A percentile compares a stretch with the other conserved stretches of the same genome.
Conservation (phyloP, 768 basidiomycete genomes). For the Podaxis pistillaris region DNA sequence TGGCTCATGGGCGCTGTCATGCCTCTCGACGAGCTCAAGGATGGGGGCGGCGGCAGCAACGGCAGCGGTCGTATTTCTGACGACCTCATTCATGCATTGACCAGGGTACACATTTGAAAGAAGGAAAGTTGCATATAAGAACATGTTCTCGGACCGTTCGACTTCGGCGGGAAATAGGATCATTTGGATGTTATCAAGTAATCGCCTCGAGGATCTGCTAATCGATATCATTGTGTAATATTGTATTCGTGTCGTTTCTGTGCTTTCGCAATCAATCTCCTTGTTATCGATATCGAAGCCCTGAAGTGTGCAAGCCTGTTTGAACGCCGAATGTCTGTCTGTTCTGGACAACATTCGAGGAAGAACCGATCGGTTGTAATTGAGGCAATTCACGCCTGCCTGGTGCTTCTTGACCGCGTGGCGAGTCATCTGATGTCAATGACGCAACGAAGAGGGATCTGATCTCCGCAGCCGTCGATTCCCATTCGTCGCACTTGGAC, state of each 20-base stretch:
- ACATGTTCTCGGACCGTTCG: neutral
- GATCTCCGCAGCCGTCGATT: neutral
- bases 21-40: constrained; percentile 35
- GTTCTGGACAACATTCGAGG: neutral
- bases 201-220: constrained; percentile 1
- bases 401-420: neutral
- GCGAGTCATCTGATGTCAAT: neutral
- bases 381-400: neutral
- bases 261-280: neutral
- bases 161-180: neutral
- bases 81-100: constrained; percentile 32
- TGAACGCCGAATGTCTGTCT: neutral
- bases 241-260: neutral
- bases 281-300: constrained; percentile 5
- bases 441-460: neutral
- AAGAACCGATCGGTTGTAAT: neutral
- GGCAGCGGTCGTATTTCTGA: constrained; percentile 20
- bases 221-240: constrained; percentile 10
- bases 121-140: neutral
- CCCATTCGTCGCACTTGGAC: neutral
- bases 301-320: neutral
- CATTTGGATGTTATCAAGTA: neutral
- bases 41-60: constrained; percentile 14
- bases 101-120: constrained; percentile 29
- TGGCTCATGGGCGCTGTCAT: constrained; percentile 45